Percentiles rank a stretch among this genome's conserved stretches.
Conservation (phyloP, 2,329 filamentous ascomycete species). For the Uncinocarpus reesii region DNA sequence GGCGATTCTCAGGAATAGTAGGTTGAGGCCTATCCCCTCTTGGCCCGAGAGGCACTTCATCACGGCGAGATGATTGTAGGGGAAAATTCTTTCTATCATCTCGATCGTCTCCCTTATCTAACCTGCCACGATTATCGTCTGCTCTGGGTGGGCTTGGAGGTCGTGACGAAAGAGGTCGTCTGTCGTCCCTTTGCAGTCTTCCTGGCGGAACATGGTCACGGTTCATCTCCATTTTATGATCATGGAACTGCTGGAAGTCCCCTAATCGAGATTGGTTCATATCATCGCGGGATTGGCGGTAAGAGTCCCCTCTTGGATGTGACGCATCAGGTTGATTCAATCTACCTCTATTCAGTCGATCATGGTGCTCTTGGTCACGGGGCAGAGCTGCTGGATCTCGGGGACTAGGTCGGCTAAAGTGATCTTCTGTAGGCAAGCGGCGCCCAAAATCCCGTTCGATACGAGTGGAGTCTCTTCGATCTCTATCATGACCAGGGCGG, state of each 20-base stretch:
- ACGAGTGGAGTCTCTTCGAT: conserved; percentile 20
- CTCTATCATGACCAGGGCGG: conserved; percentile 26
- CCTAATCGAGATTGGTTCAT: conserved; percentile 2
- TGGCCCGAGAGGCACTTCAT: conserved; percentile 45
- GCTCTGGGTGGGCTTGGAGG: conserved; percentile 16
- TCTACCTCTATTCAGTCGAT: conserved; percentile 29
- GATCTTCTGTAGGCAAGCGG: conserved; percentile 30
- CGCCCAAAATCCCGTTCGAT: conserved; percentile 25
- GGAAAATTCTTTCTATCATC: conserved; percentile 28
- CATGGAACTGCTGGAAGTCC: conserved; percentile 5
- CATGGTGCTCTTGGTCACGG: conserved; percentile 31
- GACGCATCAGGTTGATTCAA: conserved; percentile 23
- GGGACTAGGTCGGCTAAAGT: conserved; percentile 29
- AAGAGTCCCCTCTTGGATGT: conserved; percentile 16
- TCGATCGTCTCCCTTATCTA: conserved; percentile 26
- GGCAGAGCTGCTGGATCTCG: conserved; percentile 27
- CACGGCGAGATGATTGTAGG: conserved; percentile 27
- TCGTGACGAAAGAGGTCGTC: conserved; percentile 18
- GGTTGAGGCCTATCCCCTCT: conserved; percentile 26
- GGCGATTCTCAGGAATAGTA: conserved; percentile 27
- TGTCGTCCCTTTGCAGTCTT: conserved; percentile 16
- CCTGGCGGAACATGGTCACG: conserved; percentile 10
- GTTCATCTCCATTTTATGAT: conserved; percentile 7
- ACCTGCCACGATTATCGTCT: conserved; percentile 17
- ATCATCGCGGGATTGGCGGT: conserved; percentile 12